A percentile compares a stretch with the other conserved stretches of the same genome.
phyloP scores from a whole-genome alignment of 2,329 filamentous ascomycete genomes.

The Neofusicoccum ribis region DNA sequence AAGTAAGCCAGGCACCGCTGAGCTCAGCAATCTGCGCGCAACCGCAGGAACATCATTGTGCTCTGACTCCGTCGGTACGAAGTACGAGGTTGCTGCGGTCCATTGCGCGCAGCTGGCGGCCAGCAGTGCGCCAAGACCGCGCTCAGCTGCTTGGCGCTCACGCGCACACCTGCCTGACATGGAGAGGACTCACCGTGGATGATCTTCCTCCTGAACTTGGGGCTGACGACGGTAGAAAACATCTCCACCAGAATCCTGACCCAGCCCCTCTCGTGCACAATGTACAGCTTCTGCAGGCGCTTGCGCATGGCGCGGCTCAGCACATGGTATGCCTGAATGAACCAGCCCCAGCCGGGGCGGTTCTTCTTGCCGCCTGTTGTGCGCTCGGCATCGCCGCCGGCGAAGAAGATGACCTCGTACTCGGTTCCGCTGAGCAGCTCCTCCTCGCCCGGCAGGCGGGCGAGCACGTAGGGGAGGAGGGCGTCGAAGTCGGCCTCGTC shows the following conservation, averaged over 20 bases:
- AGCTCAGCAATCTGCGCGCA: conserved; percentile 1
- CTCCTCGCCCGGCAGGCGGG: conserved; percentile 56
- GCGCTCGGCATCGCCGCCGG: conserved; percentile 49
- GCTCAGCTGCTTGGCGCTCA: neutral
- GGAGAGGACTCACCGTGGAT: conserved; percentile 46
- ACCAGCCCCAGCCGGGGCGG: conserved; percentile 57
- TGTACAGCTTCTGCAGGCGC: conserved; percentile 56
- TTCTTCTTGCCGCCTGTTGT: conserved; percentile 41
- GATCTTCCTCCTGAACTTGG: conserved; percentile 59
- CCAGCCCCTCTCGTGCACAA: conserved; percentile 60
- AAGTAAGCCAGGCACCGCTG: conserved; percentile 7
- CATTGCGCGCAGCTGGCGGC: neutral
- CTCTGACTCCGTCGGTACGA: neutral
- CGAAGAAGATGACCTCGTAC: conserved; percentile 60
- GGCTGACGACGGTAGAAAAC: conserved; percentile 58
- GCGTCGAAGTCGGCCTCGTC: conserved; percentile 56
- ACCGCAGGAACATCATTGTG: neutral
- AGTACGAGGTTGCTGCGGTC: neutral
- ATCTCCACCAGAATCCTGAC: conserved; percentile 57
- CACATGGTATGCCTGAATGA: conserved; percentile 58
- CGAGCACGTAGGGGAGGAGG: conserved; percentile 57
- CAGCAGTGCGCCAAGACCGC: neutral
- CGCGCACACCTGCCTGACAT: neutral
- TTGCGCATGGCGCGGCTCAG: conserved; percentile 57
- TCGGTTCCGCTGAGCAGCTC: conserved; percentile 55